Evolutionary conservation across 2,329 filamentous ascomycete species (phyloP).

Genomic region (Penicillium sp.): DNA sequence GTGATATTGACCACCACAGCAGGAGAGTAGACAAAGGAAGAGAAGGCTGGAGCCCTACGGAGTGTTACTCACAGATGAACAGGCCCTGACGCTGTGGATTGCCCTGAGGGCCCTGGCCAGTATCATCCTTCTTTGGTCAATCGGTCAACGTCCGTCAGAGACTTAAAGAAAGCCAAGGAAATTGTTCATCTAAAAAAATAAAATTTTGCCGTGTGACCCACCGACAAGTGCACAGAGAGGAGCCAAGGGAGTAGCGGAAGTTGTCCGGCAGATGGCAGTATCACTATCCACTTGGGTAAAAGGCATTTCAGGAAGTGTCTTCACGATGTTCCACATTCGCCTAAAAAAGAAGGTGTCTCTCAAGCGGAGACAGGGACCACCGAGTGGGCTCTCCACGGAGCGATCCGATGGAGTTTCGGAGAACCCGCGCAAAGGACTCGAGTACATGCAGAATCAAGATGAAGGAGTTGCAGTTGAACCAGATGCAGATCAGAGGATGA

Average conservation of each 20-base stretch:
- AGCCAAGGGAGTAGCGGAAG: constrained; percentile 13
- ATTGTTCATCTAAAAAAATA: constrained; percentile 4
- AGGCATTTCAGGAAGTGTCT: neutral
- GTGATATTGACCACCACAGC: neutral
- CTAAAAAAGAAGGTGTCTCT: neutral
- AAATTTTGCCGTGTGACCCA: constrained; percentile 16
- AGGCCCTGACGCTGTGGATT: constrained; percentile 9
- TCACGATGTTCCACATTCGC: neutral
- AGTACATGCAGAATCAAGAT: neutral
- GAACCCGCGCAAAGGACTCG: neutral
- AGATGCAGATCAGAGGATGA: neutral
- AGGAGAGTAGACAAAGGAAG: neutral
- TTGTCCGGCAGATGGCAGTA: constrained; percentile 14
- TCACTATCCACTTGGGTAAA: constrained; percentile 2
- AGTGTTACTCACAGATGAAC: constrained; percentile 15
- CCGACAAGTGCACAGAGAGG: neutral
- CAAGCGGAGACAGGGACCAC: constrained; percentile 10
- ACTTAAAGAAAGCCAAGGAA: constrained; percentile 11
- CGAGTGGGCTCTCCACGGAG: constrained; percentile 6
- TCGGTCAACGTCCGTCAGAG: constrained; percentile 17
- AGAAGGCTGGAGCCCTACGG: neutral
- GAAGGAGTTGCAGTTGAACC: neutral
- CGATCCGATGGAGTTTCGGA: constrained; percentile 8
- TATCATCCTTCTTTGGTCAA: constrained; percentile 18
- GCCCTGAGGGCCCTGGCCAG: constrained; percentile 8